Conservation (phyloP, 108 stramenopile species). For the Fragilariopsis cylindrus region DNA sequence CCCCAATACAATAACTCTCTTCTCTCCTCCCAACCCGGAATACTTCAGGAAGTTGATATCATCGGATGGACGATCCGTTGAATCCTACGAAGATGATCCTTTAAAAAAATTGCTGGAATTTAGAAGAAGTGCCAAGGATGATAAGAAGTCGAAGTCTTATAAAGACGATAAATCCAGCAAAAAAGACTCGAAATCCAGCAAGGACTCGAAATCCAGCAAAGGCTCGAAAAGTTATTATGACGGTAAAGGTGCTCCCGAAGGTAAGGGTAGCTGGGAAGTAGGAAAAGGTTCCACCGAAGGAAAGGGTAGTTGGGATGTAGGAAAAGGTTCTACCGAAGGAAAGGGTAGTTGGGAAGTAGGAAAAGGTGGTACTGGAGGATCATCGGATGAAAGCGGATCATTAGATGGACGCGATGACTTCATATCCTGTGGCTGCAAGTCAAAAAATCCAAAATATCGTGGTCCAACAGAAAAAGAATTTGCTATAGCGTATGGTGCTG, state of each 20-base stretch:
- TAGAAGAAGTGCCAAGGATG: neutral
- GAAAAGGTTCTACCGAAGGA: neutral
- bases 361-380: neutral
- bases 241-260: neutral
- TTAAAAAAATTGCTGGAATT: neutral
- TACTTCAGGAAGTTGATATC: constrained; percentile 3
- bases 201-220: neutral
- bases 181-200: constrained; percentile 16
- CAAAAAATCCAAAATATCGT: constrained; percentile 26
- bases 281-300: neutral
- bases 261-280: neutral
- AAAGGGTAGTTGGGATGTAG: neutral
- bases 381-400: neutral
- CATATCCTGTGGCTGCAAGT: constrained; percentile 19
- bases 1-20: constrained; percentile 17
- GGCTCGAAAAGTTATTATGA: constrained; percentile 1
- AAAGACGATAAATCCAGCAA: constrained; percentile 5
- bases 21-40: constrained; percentile 15
- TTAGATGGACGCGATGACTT: constrained; percentile 6
- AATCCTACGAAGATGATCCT: neutral
- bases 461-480: constrained; percentile 42
- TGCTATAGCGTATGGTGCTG: constrained; percentile 21
- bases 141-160: neutral
- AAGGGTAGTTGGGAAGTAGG: neutral
- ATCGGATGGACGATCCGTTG: neutral